These are phyloP conservation scores for Sodiomyces alkalinus DNA, from an alignment of 2,329 filamentous ascomycete species.

Conservation along the genomic window DNA sequence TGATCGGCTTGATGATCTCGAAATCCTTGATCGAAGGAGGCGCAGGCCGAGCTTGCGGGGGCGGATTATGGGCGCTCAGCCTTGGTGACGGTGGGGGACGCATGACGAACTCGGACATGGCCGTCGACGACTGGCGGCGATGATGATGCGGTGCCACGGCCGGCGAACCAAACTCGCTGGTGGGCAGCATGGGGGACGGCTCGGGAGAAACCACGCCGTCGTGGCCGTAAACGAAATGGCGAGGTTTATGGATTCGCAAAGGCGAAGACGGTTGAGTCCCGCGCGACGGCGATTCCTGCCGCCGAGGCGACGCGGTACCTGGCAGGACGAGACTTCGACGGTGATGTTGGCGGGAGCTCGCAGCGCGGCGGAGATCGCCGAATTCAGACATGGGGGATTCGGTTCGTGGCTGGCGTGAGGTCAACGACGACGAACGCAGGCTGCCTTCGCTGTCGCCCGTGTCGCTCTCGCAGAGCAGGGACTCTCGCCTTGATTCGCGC, in stretches of 20 bases:
- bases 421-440: constrained; percentile 61
- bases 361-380: constrained; percentile 56
- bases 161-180: constrained; percentile 69
- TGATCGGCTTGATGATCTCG: constrained; percentile 98
- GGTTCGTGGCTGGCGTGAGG: constrained; percentile 54
- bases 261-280: constrained; percentile 66
- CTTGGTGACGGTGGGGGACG: constrained; percentile 71
- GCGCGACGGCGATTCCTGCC: constrained; percentile 80
- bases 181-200: constrained; percentile 72
- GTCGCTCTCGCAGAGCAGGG: constrained; percentile 73
- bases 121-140: constrained; percentile 79
- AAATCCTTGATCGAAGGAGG: constrained; percentile 98
- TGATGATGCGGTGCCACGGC: constrained; percentile 53
- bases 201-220: constrained; percentile 70
- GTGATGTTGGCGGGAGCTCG: constrained; percentile 70
- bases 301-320: constrained; percentile 59
- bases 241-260: constrained; percentile 70
- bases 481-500: constrained; percentile 56
- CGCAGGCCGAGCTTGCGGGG: constrained; percentile 73
- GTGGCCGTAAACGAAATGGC: constrained; percentile 40
- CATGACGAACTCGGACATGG: constrained; percentile 54
- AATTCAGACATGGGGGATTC: constrained; percentile 88
- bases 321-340: constrained; percentile 76
- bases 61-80: constrained; percentile 59
- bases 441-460: constrained; percentile 78